These are phyloP conservation scores for Bryoerythrophyllum caledonicum DNA, from an alignment of 225 moss, liverwort and hornwort genomes.

Conservation along the genomic window DNA sequence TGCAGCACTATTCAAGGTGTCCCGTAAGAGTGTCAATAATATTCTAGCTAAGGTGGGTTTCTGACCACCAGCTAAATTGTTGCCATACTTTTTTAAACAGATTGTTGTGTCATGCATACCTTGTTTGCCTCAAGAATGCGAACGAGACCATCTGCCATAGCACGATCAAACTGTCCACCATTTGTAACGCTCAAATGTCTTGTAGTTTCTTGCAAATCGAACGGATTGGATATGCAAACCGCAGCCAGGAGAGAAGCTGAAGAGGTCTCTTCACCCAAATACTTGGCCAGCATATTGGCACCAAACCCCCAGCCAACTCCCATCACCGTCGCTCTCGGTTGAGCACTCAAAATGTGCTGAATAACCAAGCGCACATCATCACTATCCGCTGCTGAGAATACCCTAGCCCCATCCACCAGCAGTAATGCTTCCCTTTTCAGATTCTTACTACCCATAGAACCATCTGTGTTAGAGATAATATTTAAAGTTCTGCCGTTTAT, in stretches of 20 bases:
- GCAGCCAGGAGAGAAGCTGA: constrained; percentile 72
- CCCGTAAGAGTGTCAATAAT: not conserved
- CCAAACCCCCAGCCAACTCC: constrained; percentile 89
- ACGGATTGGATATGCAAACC: constrained; percentile 86
- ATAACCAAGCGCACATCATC: constrained; percentile 88
- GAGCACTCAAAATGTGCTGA: constrained; percentile 53
- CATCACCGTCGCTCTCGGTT: constrained; percentile 69
- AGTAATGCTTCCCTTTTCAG: constrained; percentile 34
- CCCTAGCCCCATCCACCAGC: constrained; percentile 70
- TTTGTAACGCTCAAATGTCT: constrained; percentile 39
- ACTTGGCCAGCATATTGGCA: constrained; percentile 83
- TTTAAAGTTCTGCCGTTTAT: not conserved
- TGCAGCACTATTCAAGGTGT: not conserved
- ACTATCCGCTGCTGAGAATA: constrained; percentile 95
- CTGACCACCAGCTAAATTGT: not conserved
- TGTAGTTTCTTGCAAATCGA: constrained; percentile 53
- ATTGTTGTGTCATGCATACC: constrained; percentile 38
- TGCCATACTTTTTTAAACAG: not conserved
- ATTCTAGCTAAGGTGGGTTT: constrained; percentile 4
- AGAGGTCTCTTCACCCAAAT: constrained; percentile 74
- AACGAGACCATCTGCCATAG: constrained; percentile 66
- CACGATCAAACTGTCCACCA: constrained; percentile 49
- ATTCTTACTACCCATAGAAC: constrained; percentile 5
- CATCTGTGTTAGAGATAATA: not conserved
- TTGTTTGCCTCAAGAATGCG: constrained; percentile 68